These are phyloP conservation scores for Triticum monococcum DNA, from an alignment of 176 grass and related monocot species.

Conservation along the genomic window DNA sequence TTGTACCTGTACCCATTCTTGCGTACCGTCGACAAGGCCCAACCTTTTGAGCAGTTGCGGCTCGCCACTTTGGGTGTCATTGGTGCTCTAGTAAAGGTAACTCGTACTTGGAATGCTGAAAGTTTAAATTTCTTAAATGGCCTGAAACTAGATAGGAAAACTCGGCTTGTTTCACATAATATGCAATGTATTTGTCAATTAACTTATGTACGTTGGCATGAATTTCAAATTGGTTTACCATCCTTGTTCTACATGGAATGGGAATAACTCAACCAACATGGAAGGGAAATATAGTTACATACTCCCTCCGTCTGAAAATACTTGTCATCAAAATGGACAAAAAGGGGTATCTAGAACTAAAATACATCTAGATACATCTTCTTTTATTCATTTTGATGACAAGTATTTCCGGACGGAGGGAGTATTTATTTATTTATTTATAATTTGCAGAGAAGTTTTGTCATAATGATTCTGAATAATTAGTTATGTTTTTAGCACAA, in stretches of 20 bases:
- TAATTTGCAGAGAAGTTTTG: neutral
- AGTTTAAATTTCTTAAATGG: neutral
- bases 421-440: neutral
- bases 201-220: conserved; percentile 2
- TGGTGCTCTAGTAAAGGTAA: conserved; percentile 93
- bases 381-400: too few species aligned
- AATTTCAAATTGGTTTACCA: neutral
- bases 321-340: too few species aligned
- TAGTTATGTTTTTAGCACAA: neutral
- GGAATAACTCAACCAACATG: neutral
- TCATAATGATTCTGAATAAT: neutral
- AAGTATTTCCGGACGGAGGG: too few species aligned
- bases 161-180: conserved; percentile 10
- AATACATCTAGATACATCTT: too few species aligned
- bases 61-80: conserved; percentile 72
- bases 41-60: conserved; percentile 71
- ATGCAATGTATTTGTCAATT: conserved; percentile 15
- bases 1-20: conserved; percentile 65
- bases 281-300: neutral
- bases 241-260: neutral
- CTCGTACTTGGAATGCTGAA: neutral
- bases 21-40: conserved; percentile 50
- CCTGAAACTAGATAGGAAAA: neutral
- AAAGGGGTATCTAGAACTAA: too few species aligned
- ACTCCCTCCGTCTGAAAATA: too few species aligned